Base-by-base conservation (phyloP, 2,329 filamentous ascomycete genomes). In the Cordyceps javanica region DNA sequence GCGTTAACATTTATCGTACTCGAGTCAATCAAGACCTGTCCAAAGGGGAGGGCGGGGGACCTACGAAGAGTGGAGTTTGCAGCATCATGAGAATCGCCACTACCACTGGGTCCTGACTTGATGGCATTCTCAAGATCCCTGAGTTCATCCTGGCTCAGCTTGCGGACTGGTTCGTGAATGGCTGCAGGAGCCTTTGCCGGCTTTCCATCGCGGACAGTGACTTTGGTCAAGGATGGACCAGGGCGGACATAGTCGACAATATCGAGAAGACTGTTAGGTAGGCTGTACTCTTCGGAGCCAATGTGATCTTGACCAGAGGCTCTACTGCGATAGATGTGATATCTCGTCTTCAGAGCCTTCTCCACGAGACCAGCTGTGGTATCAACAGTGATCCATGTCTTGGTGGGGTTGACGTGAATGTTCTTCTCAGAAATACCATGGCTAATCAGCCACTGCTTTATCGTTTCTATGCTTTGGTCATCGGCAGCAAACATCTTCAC, bases 341-440 rank as follows among this genome's bases (percentile, higher is more conserved):
- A 83, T 58, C 80, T 70, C 7, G 81, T 77, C 62, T 75, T 74
- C 49, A 85, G 73, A 19, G 85, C 72, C 21, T 68, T 66, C 66
- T 84, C 81, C 6, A 78, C 75, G 65, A 85, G 78, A 36, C 74
- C 69, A 3, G 78, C 77, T 6, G 79, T 79, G 9, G 80, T 79
- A 57, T 82, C 74, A 64, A 85, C 82, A 11, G 74, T 70, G 21
- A 84, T 64, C 79, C 81, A 84, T 51, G 76, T 77, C 55, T 77
- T 75, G 28, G 77, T 77, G 42, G 74, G 72, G 0, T 81, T 80
- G 44, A 81, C 74, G 41, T 69, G 70, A 44, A 85, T 72, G 5
- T 79, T 74, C 3, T 71, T 70, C 2, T 67, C 65, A 19, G 73
- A 64, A 44, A 86, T 80, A 7, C 82, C 83, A 23, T 77, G 74